Conservation (phyloP, 1,284 basidiomycete species). For the Inonotus hispidus region DNA sequence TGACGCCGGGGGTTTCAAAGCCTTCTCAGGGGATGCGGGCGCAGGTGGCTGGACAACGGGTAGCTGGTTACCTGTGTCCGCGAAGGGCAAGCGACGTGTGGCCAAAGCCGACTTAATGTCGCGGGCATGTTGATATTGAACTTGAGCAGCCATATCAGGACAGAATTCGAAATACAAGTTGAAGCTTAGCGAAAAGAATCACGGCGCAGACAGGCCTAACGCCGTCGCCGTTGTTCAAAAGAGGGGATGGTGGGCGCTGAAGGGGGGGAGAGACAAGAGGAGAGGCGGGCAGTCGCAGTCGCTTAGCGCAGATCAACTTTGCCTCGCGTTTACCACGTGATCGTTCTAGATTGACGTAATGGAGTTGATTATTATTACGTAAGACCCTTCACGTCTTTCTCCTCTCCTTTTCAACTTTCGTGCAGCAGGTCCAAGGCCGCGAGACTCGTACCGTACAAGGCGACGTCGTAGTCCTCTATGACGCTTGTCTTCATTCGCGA, state of each 20-base stretch:
- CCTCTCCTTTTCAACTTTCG: neutral
- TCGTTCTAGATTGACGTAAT: neutral
- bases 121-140: slow-evolving; percentile 14
- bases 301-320: slow-evolving; percentile 11
- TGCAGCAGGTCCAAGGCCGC: slow-evolving; percentile 5
- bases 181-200: neutral
- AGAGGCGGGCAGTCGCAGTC: slow-evolving; percentile 5
- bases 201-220: slow-evolving; percentile 12
- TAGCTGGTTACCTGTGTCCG: slow-evolving; percentile 16
- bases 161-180: neutral
- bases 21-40: slow-evolving; percentile 2
- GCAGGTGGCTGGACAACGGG: neutral
- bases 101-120: neutral
- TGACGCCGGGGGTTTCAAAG: slow-evolving; percentile 35
- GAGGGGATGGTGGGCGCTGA: neutral
- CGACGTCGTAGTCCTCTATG: neutral
- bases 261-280: slow-evolving; percentile 1
- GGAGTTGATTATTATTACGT: neutral
- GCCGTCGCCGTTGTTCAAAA: slow-evolving; percentile 13
- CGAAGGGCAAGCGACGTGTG: slow-evolving; percentile 14
- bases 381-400: neutral
- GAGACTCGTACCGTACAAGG: neutral
- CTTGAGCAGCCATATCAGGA: slow-evolving; percentile 10
- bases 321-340: slow-evolving; percentile 18
- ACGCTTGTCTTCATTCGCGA: neutral